Evolutionary conservation across 768 basidiomycete genomes (phyloP).

Genomic region (Serendipita sp.): DNA sequence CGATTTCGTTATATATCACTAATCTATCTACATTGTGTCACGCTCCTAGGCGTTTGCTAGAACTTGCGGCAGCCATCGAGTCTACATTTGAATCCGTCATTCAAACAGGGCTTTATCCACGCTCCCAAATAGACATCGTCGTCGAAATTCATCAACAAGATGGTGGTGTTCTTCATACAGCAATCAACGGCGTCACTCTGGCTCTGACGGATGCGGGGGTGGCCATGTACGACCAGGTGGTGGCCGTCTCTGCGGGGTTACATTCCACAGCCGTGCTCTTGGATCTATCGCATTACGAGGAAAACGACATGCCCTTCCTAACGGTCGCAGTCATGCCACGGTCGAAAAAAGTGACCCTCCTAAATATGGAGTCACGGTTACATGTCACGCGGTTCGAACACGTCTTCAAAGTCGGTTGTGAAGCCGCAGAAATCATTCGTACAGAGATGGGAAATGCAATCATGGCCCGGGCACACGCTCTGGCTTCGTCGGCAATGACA

Average conservation of each 20-base stretch:
- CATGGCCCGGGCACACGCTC: neutral
- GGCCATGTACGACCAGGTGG: slow-evolving; percentile 78
- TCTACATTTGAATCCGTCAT: slow-evolving; percentile 94
- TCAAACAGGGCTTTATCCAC: slow-evolving; percentile 77
- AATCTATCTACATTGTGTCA: neutral
- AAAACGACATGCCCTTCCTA: slow-evolving; percentile 74
- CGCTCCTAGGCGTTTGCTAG: slow-evolving; percentile 54
- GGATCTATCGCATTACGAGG: slow-evolving; percentile 79
- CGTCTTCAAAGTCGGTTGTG: neutral
- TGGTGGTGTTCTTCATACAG: slow-evolving; percentile 68
- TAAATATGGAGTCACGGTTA: slow-evolving; percentile 87
- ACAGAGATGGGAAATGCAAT: neutral
- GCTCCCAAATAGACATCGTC: slow-evolving; percentile 87
- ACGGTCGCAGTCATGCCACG: slow-evolving; percentile 84
- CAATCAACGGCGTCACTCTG: slow-evolving; percentile 89
- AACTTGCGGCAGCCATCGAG: slow-evolving; percentile 74
- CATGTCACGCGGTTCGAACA: slow-evolving; percentile 49
- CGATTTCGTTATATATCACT: neutral
- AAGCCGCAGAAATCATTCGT: neutral
- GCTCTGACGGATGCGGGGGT: slow-evolving; percentile 84
- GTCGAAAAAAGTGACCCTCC: slow-evolving; percentile 68
- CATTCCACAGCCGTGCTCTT: slow-evolving; percentile 67
- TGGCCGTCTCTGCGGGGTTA: slow-evolving; percentile 76
- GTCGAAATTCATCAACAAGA: slow-evolving; percentile 89
- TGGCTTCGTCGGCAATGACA: neutral